These are phyloP conservation scores for Sporothrix mexicana DNA, from an alignment of 2,329 filamentous ascomycete species.

Conservation along the genomic window DNA sequence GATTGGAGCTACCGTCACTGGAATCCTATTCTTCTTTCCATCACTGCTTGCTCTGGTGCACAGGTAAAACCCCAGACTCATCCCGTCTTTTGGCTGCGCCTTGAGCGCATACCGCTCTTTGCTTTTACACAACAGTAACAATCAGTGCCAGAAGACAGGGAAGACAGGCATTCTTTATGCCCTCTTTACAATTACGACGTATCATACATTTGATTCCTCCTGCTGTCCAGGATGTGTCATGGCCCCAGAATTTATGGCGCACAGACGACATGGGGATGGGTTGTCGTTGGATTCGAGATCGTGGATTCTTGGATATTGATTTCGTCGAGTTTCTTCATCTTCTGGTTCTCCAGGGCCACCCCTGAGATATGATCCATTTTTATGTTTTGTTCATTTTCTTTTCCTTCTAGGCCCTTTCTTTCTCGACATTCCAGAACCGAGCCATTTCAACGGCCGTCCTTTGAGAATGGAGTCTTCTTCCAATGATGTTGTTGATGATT, in stretches of 20 bases:
- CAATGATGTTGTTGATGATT: too few relatives aligned
- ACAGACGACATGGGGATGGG: slow-evolving; percentile 24
- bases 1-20: too few relatives aligned
- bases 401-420: too few relatives aligned
- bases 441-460: neutral
- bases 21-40: too few relatives aligned
- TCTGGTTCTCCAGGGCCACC: neutral
- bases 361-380: slow-evolving; percentile 7
- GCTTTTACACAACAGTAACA: too few relatives aligned
- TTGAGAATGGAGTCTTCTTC: neutral
- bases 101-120: slow-evolving; percentile 2
- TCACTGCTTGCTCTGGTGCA: neutral
- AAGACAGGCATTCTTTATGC: neutral
- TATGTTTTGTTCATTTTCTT: neutral
- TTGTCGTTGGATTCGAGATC: neutral
- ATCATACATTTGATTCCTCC: neutral
- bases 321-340: too few relatives aligned
- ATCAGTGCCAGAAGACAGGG: neutral
- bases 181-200: neutral
- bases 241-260: neutral
- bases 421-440: slow-evolving; percentile 14
- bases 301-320: neutral
- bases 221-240: neutral
- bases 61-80: slow-evolving; percentile 15
- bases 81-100: slow-evolving; percentile 12